Evolutionary conservation across 1,284 basidiomycete genomes (phyloP).

Genomic region (Moesziomyces antarcticus): DNA sequence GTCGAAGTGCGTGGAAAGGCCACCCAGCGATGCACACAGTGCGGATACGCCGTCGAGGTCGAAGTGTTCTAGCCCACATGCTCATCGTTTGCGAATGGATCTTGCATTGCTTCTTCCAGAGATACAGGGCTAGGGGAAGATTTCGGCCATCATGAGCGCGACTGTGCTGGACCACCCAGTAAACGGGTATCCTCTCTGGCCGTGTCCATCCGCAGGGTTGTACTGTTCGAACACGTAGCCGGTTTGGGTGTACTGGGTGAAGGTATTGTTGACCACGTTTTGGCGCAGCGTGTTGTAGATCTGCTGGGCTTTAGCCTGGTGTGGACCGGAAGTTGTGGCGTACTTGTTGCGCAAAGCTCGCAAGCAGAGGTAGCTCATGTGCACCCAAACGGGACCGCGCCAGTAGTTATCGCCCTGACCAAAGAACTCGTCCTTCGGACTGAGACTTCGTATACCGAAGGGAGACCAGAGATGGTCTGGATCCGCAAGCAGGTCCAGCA

Average conservation of each 20-base stretch:
- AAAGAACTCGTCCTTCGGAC: constrained; percentile 83
- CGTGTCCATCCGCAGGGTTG: constrained; percentile 82
- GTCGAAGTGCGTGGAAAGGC: constrained; percentile 32
- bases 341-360: constrained; percentile 84
- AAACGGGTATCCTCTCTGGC: constrained; percentile 76
- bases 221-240: constrained; percentile 98
- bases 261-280: constrained; percentile 86
- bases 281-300: constrained; percentile 83
- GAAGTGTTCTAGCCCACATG: constrained; percentile 43
- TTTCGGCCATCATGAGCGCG: constrained; percentile 65
- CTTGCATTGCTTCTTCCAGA: not conserved
- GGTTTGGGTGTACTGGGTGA: constrained; percentile 88
- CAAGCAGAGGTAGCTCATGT: constrained; percentile 91
- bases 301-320: constrained; percentile 77
- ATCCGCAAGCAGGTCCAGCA: constrained; percentile 82
- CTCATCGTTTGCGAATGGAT: too few relatives aligned
- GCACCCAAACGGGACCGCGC: constrained; percentile 95
- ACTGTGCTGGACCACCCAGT: constrained; percentile 64
- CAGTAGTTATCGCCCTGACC: constrained; percentile 94
- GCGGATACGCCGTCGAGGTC: constrained; percentile 56
- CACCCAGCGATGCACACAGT: constrained; percentile 48
- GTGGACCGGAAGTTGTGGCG: constrained; percentile 80
- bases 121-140: constrained; percentile 35
- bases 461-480: constrained; percentile 88
- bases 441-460: constrained; percentile 87